Evolutionary conservation across 2,329 filamentous ascomycete genomes (phyloP), one percentile per base, ranked within the genome.

Genomic region (Trichoderma atroviride): DNA sequence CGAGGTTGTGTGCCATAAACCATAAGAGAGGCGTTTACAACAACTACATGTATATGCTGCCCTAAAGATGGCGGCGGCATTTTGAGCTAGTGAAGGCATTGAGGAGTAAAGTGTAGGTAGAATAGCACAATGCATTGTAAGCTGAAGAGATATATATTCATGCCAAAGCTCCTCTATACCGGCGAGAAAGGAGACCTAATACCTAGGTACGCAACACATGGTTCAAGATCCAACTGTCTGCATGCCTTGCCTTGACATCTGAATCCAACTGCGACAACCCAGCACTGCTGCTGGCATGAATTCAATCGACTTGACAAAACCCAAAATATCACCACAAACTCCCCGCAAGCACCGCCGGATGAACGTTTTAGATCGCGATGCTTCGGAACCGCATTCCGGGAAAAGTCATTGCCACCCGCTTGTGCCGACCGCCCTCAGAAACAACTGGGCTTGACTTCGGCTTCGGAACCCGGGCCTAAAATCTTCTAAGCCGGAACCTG

Each of bases 1-100:
- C 56, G 85, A 87, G 76, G 80, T 80, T 63, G 78, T 84, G 4
- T 73, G 69, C 55, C 72, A 73, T 35, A 61, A 27, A n/a, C 47
- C 56, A 33, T 55, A 24, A 24, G 3, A 55, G 43, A 50, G 43
- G 43, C 11, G 47, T 24, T 13, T 10, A 22, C 11, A 10, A 24
- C 16, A 11, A 4, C 7, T 40, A 40, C 9, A n/a, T 7, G 14
- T 43, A 43, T 24, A 43, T 24, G 47, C 11, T 50, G 47, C 22
- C 6, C 10, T 50, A 9, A 24, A 50, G n/a, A 50, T 4, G 22
- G n/a, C 5, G n/a, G 47, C 5, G 2, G n/a, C n/a, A 13, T 50
- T 10, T 50, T 11, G 9, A 50, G 47, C 19, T 5, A 6, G 5
- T 50, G 47, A 2, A 13, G 10, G 47, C 19, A 10, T 11, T 24